Evolutionary conservation across 1,284 basidiomycete species (phyloP).

Genomic region (Malassezia restricta): DNA sequence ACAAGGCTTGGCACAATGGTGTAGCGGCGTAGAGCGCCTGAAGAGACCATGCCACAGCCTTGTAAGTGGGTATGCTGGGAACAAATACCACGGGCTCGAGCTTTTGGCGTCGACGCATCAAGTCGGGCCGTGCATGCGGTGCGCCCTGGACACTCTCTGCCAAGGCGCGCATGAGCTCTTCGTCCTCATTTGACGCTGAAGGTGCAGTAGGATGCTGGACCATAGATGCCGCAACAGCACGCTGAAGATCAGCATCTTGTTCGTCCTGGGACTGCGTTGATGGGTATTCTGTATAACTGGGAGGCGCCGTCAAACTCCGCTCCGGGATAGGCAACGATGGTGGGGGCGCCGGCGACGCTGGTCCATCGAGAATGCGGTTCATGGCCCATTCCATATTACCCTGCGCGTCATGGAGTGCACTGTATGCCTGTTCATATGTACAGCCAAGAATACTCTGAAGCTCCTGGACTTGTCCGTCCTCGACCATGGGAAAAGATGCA

Average conservation of each 20-base stretch:
- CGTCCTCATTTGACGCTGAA: neutral
- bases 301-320: neutral
- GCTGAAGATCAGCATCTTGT: conserved; percentile 11
- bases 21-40: conserved; percentile 7
- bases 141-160: conserved; percentile 9
- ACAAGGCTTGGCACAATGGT: neutral
- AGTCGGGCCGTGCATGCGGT: neutral
- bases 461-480: conserved; percentile 1
- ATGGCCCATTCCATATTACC: conserved; percentile 13
- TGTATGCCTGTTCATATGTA: conserved; percentile 2
- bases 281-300: neutral
- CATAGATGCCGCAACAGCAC: conserved; percentile 12
- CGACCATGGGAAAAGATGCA: neutral
- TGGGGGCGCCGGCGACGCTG: neutral
- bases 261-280: neutral
- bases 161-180: conserved; percentile 11
- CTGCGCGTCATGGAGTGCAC: neutral
- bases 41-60: neutral
- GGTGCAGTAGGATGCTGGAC: neutral
- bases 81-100: conserved; percentile 10
- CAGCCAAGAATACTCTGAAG: conserved; percentile 10
- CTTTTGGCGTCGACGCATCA: neutral
- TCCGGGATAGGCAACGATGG: neutral
- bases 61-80: conserved; percentile 1
- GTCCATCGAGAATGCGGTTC: conserved; percentile 9